Evolutionary conservation across 192 early-diverging fungal genomes (phyloP).

Genomic region (Linnemannia hyalina): DNA sequence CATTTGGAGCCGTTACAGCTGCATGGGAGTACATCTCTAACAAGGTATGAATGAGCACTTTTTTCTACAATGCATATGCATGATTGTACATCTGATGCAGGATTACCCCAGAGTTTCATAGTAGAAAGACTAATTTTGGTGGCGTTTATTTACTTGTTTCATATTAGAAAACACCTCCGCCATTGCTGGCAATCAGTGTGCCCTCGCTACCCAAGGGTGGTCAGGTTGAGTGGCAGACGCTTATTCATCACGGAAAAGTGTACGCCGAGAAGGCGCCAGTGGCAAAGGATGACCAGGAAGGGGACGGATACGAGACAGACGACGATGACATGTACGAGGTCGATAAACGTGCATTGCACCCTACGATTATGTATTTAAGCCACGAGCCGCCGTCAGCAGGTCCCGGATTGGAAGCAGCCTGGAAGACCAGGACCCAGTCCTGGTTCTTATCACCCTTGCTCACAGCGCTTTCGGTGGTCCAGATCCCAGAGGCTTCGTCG

Average conservation of each 20-base stretch:
- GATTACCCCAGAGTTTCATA: neutral
- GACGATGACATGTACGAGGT: constrained; percentile 43
- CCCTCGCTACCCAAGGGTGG: constrained; percentile 72
- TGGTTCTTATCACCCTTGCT: constrained; percentile 43
- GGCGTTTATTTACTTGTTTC: neutral
- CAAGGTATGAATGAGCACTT: constrained; percentile 13
- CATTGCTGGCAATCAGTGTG: constrained; percentile 68
- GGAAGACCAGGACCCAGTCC: constrained; percentile 32
- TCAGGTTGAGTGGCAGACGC: constrained; percentile 77
- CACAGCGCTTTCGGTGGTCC: constrained; percentile 21
- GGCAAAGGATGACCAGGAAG: neutral
- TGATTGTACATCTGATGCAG: neutral
- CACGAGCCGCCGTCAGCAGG: constrained; percentile 14
- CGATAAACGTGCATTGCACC: constrained; percentile 36
- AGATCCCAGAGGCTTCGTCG: constrained; percentile 1
- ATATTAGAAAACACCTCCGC: constrained; percentile 33
- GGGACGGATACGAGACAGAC: constrained; percentile 48
- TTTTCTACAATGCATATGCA: neutral
- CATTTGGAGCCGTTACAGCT: constrained; percentile 37
- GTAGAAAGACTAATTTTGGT: neutral
- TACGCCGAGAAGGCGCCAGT: constrained; percentile 32
- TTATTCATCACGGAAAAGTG: constrained; percentile 57
- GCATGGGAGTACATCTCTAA: constrained; percentile 39
- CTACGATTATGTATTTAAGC: neutral
- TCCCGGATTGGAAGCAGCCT: neutral